A percentile compares a stretch with the other conserved stretches of the same genome.
Conservation (phyloP, 192 early-diverging fungal genomes). For the Umbelopsis ramanniana region DNA sequence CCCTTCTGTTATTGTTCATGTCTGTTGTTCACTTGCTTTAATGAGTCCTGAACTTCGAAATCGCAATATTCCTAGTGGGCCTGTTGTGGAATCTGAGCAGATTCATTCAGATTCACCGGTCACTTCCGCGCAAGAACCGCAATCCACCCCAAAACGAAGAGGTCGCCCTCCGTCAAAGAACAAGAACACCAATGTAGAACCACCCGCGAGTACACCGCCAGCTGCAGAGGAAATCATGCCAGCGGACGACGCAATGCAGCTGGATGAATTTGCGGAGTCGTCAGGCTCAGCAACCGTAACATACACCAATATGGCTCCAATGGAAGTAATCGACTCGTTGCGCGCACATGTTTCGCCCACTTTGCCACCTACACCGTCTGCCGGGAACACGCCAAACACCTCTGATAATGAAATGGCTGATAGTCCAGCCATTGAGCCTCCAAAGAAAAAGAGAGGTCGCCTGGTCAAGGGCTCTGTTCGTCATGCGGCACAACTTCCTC, state of each 20-base stretch:
- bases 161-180: neutral
- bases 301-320: neutral
- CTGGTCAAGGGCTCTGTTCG: neutral
- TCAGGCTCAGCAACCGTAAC: too few species aligned
- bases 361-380: constrained; percentile 1
- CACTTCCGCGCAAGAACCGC: neutral
- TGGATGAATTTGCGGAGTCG: neutral
- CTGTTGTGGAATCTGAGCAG: too few species aligned
- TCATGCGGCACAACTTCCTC: neutral
- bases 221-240: neutral
- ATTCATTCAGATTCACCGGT: neutral
- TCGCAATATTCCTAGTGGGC: neutral
- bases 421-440: neutral
- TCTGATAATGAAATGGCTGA: constrained; percentile 2
- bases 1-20: neutral
- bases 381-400: neutral
- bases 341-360: constrained; percentile 1
- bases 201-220: neutral
- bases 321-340: neutral
- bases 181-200: constrained; percentile 1
- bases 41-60: constrained; percentile 18
- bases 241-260: neutral
- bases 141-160: neutral
- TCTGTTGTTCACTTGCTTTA: neutral
- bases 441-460: neutral